phyloP scores from a whole-genome alignment of 768 basidiomycete species.

The Royoungia palumana region DNA sequence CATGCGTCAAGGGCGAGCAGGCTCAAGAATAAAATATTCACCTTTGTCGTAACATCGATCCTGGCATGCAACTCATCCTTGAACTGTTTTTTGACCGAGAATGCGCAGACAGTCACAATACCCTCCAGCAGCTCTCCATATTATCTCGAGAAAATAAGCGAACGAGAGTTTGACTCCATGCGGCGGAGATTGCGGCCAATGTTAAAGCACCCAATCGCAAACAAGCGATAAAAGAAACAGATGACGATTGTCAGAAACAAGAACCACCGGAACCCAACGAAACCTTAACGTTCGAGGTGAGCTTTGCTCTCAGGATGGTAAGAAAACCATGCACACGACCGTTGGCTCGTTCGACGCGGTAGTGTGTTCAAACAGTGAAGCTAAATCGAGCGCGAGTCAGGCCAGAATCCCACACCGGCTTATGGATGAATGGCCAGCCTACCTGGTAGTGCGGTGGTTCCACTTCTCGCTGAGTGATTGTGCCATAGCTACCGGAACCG shows the following conservation, averaged over 20 bases:
- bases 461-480: too few relatives aligned
- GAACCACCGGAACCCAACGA: constrained; percentile 84
- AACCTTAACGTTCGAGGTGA: too few relatives aligned
- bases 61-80: constrained; percentile 69
- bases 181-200: constrained; percentile 82
- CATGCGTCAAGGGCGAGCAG: neutral
- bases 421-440: too few relatives aligned
- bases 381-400: too few relatives aligned
- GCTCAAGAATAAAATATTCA: constrained; percentile 20
- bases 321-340: too few relatives aligned
- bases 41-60: constrained; percentile 77
- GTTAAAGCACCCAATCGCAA: constrained; percentile 70
- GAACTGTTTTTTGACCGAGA: constrained; percentile 78
- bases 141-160: constrained; percentile 84
- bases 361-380: too few relatives aligned
- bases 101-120: constrained; percentile 91
- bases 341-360: too few relatives aligned
- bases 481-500: too few relatives aligned
- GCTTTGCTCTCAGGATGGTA: too few relatives aligned
- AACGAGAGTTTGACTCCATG: constrained; percentile 88
- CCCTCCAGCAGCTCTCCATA: constrained; percentile 79
- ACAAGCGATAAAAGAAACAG: constrained; percentile 65
- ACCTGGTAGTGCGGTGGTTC: too few relatives aligned
- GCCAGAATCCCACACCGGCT: too few relatives aligned
- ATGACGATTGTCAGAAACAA: constrained; percentile 72